phyloP scores from a whole-genome alignment of 164 flowering plant genomes.

The Piper betle region DNA sequence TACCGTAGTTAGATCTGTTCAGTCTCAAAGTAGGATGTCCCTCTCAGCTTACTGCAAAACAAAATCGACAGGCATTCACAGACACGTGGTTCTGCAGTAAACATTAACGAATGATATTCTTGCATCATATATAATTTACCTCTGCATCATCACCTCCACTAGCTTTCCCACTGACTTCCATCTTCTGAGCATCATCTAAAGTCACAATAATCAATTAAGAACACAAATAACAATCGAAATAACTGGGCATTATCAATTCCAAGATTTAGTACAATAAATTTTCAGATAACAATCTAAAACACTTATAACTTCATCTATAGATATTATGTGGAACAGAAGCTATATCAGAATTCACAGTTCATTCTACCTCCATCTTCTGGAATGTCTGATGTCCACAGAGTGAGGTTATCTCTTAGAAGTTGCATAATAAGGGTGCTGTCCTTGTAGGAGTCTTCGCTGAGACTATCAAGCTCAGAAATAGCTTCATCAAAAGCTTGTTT shows the following conservation, averaged over 20 bases:
- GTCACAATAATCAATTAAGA: neutral
- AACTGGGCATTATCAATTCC: neutral
- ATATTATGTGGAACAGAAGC: neutral
- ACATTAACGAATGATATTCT: no score
- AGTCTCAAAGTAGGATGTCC: neutral
- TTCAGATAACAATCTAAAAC: neutral
- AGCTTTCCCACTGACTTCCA: slow-evolving; percentile 15
- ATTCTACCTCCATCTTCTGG: slow-evolving; percentile 49
- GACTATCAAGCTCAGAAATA: slow-evolving; percentile 40
- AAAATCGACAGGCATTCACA: neutral
- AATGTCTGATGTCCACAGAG: slow-evolving; percentile 54
- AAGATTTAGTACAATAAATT: no score
- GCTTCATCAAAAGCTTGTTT: slow-evolving; percentile 60
- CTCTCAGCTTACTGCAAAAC: neutral
- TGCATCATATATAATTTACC: neutral
- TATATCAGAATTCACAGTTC: neutral
- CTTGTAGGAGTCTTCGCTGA: slow-evolving; percentile 46
- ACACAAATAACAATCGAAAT: neutral
- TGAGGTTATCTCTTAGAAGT: slow-evolving; percentile 46
- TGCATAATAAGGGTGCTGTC: slow-evolving; percentile 55
- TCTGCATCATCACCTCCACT: slow-evolving; percentile 15
- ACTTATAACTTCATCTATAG: neutral
- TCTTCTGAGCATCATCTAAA: slow-evolving; percentile 15
- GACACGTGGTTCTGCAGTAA: neutral
- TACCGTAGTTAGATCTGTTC: neutral